Conservation (phyloP, 768 basidiomycete genomes). For the Lactifluus subvellereus region DNA sequence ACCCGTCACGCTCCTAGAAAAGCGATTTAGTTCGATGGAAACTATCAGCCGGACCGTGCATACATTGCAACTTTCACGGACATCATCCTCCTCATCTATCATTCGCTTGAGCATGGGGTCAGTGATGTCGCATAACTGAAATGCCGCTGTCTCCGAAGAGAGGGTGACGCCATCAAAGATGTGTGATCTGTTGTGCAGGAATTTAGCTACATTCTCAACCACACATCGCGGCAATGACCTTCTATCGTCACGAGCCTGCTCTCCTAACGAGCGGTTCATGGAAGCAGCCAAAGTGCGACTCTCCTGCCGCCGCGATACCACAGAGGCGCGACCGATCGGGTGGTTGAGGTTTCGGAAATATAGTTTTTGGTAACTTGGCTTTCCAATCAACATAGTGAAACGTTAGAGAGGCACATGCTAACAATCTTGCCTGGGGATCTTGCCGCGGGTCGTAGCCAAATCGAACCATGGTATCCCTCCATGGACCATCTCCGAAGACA, state of each 20-base stretch:
- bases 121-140: slow-evolving; percentile 87
- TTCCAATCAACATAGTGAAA: slow-evolving; percentile 2
- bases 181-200: slow-evolving; percentile 45
- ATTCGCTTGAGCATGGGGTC: slow-evolving; percentile 80
- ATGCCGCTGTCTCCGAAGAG: slow-evolving; percentile 83
- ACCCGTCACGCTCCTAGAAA: slow-evolving; percentile 74
- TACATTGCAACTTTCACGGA: slow-evolving; percentile 72
- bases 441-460: slow-evolving; percentile 88
- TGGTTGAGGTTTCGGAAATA: slow-evolving; percentile 88
- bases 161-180: slow-evolving; percentile 83
- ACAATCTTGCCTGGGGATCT: slow-evolving; percentile 72
- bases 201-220: not conserved
- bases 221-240: slow-evolving; percentile 22
- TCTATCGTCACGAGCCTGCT: slow-evolving; percentile 26
- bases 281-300: slow-evolving; percentile 29
- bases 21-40: slow-evolving; percentile 5
- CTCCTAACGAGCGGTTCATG: slow-evolving; percentile 36
- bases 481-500: slow-evolving; percentile 90
- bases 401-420: slow-evolving; percentile 27
- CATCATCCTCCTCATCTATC: slow-evolving; percentile 66
- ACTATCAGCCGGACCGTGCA: slow-evolving; percentile 30
- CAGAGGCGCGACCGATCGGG: slow-evolving; percentile 69
- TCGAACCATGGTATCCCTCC: slow-evolving; percentile 81
- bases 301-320: slow-evolving; percentile 63
- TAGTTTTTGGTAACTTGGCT: slow-evolving; percentile 73